Conservation (phyloP, 2,329 filamentous ascomycete genomes). For the Hysterium pulicare region DNA sequence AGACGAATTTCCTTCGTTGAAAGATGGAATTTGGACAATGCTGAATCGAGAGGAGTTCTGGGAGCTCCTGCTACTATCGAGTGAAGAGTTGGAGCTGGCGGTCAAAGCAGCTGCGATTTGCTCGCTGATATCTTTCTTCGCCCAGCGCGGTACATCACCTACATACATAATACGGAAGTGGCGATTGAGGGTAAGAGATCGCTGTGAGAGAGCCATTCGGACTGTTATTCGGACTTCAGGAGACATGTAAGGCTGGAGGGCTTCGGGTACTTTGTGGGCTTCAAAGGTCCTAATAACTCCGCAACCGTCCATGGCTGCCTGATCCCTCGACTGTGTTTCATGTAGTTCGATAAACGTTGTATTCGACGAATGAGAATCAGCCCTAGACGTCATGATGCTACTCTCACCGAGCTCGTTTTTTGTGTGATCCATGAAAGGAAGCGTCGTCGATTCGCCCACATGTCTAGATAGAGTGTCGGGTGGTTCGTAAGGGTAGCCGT, state of each 20-base stretch:
- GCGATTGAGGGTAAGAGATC: slow-evolving; percentile 21
- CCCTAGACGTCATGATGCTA: slow-evolving; percentile 29
- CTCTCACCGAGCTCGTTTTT: slow-evolving; percentile 17
- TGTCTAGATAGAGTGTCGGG: slow-evolving; percentile 18
- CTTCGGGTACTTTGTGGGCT: slow-evolving; percentile 17
- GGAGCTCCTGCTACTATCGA: background rate
- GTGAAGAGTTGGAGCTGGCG: slow-evolving; percentile 21
- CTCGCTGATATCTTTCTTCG: slow-evolving; percentile 24
- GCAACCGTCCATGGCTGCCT: slow-evolving; percentile 14
- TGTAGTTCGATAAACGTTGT: slow-evolving; percentile 21
- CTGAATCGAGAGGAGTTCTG: slow-evolving; percentile 26
- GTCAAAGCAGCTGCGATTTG: slow-evolving; percentile 31
- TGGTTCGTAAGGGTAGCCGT: slow-evolving; percentile 16
- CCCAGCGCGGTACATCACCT: slow-evolving; percentile 28
- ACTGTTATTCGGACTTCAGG: slow-evolving; percentile 26
- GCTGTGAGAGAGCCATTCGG: slow-evolving; percentile 24
- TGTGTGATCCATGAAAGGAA: slow-evolving; percentile 16
- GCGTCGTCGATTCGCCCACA: slow-evolving; percentile 10
- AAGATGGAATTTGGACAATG: slow-evolving; percentile 25
- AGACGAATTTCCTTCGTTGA: slow-evolving; percentile 3
- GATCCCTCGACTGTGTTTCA: slow-evolving; percentile 16
- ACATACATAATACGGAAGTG: slow-evolving; percentile 33
- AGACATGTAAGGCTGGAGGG: slow-evolving; percentile 24
- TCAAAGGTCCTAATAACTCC: slow-evolving; percentile 23
- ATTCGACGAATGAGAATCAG: slow-evolving; percentile 21